Conservation (phyloP, 1,284 basidiomycete species). For the Sutorius eximius region DNA sequence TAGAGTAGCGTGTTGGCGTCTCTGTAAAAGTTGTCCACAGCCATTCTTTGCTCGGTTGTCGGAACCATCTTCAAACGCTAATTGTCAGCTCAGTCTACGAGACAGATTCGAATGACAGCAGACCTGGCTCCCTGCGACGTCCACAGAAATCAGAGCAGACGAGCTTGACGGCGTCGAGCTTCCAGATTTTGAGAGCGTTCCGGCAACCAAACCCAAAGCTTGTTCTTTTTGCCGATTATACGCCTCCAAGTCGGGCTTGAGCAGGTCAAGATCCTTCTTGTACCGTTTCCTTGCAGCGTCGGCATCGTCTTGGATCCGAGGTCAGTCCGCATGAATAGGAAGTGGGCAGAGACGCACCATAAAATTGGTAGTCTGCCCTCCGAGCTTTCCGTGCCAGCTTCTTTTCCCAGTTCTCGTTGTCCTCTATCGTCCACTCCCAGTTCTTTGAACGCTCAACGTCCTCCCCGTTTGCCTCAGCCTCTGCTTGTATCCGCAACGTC, state of each 20-base stretch:
- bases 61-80: slow-evolving; percentile 44
- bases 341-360: slow-evolving; percentile 47
- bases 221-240: slow-evolving; percentile 89
- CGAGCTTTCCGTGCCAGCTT: slow-evolving; percentile 38
- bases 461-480: slow-evolving; percentile 87
- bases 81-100: slow-evolving; percentile 3
- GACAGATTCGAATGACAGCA: slow-evolving; percentile 28
- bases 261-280: slow-evolving; percentile 83
- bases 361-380: slow-evolving; percentile 79
- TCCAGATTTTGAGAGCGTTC: slow-evolving; percentile 48
- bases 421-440: slow-evolving; percentile 33
- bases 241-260: slow-evolving; percentile 81
- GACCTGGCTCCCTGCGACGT: slow-evolving; percentile 46
- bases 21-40: slow-evolving; percentile 81
- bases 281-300: slow-evolving; percentile 88
- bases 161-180: slow-evolving; percentile 35
- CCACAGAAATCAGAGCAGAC: slow-evolving; percentile 50
- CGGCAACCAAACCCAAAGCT: slow-evolving; percentile 71
- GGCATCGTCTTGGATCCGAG: slow-evolving; percentile 67
- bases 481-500: slow-evolving; percentile 80
- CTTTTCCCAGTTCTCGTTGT: slow-evolving; percentile 33
- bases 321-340: slow-evolving; percentile 19
- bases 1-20: slow-evolving; percentile 90
- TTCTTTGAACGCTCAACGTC: slow-evolving; percentile 62
- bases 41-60: slow-evolving; percentile 60